phyloP scores from a whole-genome alignment of 2,329 filamentous ascomycete species.

The Cytospora paraplurivora region DNA sequence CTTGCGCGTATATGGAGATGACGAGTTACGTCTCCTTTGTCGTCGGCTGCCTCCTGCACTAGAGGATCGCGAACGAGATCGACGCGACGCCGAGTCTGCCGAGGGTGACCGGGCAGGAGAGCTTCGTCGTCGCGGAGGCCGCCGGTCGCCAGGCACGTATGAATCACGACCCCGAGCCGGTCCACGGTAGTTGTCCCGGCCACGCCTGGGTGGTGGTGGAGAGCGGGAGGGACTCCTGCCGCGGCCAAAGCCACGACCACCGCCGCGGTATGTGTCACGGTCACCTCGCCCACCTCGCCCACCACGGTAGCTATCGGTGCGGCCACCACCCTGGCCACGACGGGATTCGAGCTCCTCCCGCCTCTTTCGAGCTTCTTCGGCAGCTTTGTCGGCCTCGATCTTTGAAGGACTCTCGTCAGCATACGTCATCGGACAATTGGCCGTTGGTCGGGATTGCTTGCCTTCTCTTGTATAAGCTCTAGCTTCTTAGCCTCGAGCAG shows the following conservation, averaged over 20 bases:
- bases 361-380: slow-evolving; percentile 71
- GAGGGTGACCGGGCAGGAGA: slow-evolving; percentile 39
- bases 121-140: slow-evolving; percentile 43
- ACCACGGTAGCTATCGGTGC: slow-evolving; percentile 56
- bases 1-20: slow-evolving; percentile 35
- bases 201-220: slow-evolving; percentile 47
- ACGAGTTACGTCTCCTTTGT: slow-evolving; percentile 33
- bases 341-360: slow-evolving; percentile 72
- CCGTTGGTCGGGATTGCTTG: slow-evolving; percentile 41
- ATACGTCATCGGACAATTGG: background rate
- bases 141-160: slow-evolving; percentile 54
- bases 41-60: slow-evolving; percentile 25
- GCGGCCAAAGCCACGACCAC: slow-evolving; percentile 49
- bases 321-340: slow-evolving; percentile 47
- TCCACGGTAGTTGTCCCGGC: slow-evolving; percentile 44
- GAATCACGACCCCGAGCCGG: slow-evolving; percentile 47
- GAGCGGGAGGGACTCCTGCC: slow-evolving; percentile 51
- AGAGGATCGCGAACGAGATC: slow-evolving; percentile 32
- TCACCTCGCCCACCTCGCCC: slow-evolving; percentile 57
- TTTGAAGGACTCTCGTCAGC: slow-evolving; percentile 38
- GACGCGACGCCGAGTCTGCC: slow-evolving; percentile 39
- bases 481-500: slow-evolving; percentile 94
- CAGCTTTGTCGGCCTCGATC: slow-evolving; percentile 81
- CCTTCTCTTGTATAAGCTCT: slow-evolving; percentile 94
- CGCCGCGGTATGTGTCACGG: slow-evolving; percentile 47